Conservation (phyloP, 345 rosid species). For the Raphanus raphanistrum region DNA sequence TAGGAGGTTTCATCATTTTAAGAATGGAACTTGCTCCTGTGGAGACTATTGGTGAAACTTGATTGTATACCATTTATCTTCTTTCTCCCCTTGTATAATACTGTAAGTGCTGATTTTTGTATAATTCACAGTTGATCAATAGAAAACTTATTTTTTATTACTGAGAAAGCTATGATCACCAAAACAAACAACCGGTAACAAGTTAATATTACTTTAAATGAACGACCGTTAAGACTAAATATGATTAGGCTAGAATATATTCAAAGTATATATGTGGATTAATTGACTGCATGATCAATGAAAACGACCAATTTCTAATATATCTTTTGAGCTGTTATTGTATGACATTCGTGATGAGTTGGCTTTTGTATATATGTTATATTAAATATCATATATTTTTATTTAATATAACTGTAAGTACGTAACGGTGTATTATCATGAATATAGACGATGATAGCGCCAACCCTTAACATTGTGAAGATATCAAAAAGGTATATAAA, state of each 20-base stretch:
- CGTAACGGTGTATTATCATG: too few species aligned
- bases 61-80: not conserved
- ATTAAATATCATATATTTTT: not conserved
- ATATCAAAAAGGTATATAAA: slow-evolving; percentile 9
- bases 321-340: slow-evolving; percentile 33
- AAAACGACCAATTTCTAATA: slow-evolving; percentile 23
- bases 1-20: slow-evolving; percentile 85
- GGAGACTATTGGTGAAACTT: slow-evolving; percentile 73
- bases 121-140: not conserved
- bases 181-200: too few species aligned
- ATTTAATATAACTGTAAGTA: too few species aligned
- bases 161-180: not conserved
- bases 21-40: slow-evolving; percentile 76
- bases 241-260: not conserved
- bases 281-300: slow-evolving; percentile 26
- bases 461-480: not conserved
- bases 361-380: slow-evolving; percentile 10
- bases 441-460: too few species aligned
- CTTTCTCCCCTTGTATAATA: not conserved
- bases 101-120: slow-evolving; percentile 22
- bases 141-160: not conserved
- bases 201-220: too few species aligned
- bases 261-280: not conserved
- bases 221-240: not conserved
- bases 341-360: slow-evolving; percentile 30